Evolutionary conservation across 1,139 yeast species (phyloP).

Genomic region (Chernovozyma sophiae-reginae): DNA sequence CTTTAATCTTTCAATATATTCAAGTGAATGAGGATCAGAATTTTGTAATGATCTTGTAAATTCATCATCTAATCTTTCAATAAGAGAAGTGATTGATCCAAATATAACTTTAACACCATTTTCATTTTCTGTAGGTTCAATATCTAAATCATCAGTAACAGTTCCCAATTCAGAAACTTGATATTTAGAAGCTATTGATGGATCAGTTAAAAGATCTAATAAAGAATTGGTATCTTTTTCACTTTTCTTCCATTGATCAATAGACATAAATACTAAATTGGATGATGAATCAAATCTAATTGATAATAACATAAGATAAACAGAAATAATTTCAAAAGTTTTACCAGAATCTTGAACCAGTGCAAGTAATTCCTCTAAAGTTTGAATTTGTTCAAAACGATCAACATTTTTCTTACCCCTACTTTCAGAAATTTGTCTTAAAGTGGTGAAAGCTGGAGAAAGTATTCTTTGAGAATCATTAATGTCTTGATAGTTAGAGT

Average conservation of each 20-base stretch:
- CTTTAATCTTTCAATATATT: slow-evolving; percentile 84
- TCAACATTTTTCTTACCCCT: slow-evolving; percentile 97
- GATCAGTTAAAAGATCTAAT: slow-evolving; percentile 64
- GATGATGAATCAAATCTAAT: slow-evolving; percentile 80
- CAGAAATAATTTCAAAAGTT: slow-evolving; percentile 73
- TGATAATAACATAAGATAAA: slow-evolving; percentile 80
- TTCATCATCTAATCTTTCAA: slow-evolving; percentile 95
- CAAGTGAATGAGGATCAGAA: slow-evolving; percentile 93
- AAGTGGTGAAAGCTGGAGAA: slow-evolving; percentile 62
- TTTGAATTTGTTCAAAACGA: slow-evolving; percentile 69
- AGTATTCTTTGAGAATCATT: slow-evolving; percentile 21
- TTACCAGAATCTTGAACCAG: slow-evolving; percentile 38
- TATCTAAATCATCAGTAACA: slow-evolving; percentile 75
- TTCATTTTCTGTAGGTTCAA: slow-evolving; percentile 63
- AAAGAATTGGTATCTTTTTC: slow-evolving; percentile 59
- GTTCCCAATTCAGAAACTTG: slow-evolving; percentile 76
- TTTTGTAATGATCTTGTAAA: slow-evolving; percentile 81
- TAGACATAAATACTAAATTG: slow-evolving; percentile 68
- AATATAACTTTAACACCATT: slow-evolving; percentile 68
- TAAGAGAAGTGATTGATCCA: slow-evolving; percentile 82
- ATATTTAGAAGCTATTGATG: slow-evolving; percentile 41
- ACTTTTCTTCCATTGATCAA: slow-evolving; percentile 76
- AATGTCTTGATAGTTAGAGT: slow-evolving; percentile 4
- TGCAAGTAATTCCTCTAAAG: slow-evolving; percentile 60
- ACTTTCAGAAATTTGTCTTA: slow-evolving; percentile 75